phyloP scores from a whole-genome alignment of 2,329 filamentous ascomycete genomes.

The Pseudopyrenochaeta lycopersici region DNA sequence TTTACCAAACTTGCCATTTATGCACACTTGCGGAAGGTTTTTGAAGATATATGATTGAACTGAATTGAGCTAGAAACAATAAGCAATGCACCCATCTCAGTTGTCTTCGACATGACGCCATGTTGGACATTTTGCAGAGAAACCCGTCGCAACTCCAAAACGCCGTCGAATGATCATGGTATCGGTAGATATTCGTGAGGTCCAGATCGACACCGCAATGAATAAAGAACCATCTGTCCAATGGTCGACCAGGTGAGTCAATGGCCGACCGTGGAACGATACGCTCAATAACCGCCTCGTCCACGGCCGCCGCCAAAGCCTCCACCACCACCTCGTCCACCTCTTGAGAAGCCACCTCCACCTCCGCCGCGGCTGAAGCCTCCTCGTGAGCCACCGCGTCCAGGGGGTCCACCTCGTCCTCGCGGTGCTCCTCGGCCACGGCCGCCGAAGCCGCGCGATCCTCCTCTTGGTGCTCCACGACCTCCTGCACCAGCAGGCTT shows the following conservation, averaged over 20 bases:
- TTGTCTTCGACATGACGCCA: conserved; percentile 24
- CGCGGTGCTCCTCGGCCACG: conserved; percentile 61
- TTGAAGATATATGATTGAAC: not conserved
- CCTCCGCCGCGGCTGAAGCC: conserved; percentile 32
- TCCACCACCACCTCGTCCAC: conserved; percentile 33
- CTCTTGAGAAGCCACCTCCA: conserved; percentile 44
- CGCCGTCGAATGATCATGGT: conserved; percentile 45
- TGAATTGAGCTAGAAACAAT: conserved; percentile 1
- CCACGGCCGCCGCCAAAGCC: conserved; percentile 29
- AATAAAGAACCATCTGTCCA: conserved; percentile 23
- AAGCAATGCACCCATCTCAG: conserved; percentile 10
- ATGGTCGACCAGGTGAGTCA: conserved; percentile 10
- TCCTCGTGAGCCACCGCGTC: conserved; percentile 62
- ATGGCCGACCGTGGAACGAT: conserved; percentile 9
- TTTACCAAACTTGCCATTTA: too few species aligned
- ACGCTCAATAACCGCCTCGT: conserved; percentile 42
- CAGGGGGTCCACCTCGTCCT: conserved; percentile 54
- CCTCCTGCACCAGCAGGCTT: conserved; percentile 68
- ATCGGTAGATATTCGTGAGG: conserved; percentile 39
- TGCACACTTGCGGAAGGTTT: too few species aligned
- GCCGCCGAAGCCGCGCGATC: conserved; percentile 35
- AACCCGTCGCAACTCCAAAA: conserved; percentile 40
- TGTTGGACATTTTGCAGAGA: conserved; percentile 34
- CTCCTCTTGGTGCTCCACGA: conserved; percentile 62
- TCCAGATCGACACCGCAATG: conserved; percentile 26